A percentile compares a stretch with the other conserved stretches of the same genome.
phyloP scores from a whole-genome alignment of 2,329 filamentous ascomycete species.

The Alternaria arbusti region DNA sequence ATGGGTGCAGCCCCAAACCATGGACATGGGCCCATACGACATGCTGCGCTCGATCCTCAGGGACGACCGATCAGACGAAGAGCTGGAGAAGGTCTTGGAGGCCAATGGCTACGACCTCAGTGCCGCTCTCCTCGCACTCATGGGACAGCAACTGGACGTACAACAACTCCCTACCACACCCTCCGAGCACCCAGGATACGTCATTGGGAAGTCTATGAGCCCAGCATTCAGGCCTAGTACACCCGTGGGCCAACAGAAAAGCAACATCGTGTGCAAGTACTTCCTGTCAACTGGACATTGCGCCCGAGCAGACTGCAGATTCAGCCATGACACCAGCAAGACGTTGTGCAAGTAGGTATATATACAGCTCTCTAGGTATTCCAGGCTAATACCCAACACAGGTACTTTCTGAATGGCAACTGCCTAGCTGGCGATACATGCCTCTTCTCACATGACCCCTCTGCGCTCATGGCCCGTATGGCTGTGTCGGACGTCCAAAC shows the following conservation, averaged over 20 bases:
- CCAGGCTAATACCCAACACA: slow-evolving; percentile 49
- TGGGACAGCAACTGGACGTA: slow-evolving; percentile 70
- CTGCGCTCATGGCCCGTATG: slow-evolving; percentile 82
- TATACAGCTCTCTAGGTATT: slow-evolving; percentile 1
- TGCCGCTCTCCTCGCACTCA: slow-evolving; percentile 86
- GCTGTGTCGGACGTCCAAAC: slow-evolving; percentile 72
- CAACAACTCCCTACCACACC: slow-evolving; percentile 55
- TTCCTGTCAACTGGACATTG: slow-evolving; percentile 96
- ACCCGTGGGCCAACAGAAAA: slow-evolving; percentile 77
- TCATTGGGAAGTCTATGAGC: slow-evolving; percentile 90
- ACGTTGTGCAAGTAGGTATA: slow-evolving; percentile 93
- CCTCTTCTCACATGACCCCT: slow-evolving; percentile 95
- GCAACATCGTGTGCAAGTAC: slow-evolving; percentile 94
- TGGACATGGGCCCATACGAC: slow-evolving; percentile 97
- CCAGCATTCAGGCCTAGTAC: slow-evolving; percentile 75
- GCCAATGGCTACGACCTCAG: slow-evolving; percentile 91
- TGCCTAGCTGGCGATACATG: slow-evolving; percentile 93
- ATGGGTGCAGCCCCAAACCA: slow-evolving; percentile 71
- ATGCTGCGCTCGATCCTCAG: slow-evolving; percentile 95
- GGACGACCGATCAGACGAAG: slow-evolving; percentile 86
- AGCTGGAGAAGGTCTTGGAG: slow-evolving; percentile 90
- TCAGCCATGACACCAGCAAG: slow-evolving; percentile 93
- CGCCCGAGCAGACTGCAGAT: slow-evolving; percentile 92
- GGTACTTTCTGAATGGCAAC: slow-evolving; percentile 95
- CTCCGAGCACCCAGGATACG: slow-evolving; percentile 67